phyloP scores from a whole-genome alignment of 306 rosid species.

The Casuarina glauca region DNA sequence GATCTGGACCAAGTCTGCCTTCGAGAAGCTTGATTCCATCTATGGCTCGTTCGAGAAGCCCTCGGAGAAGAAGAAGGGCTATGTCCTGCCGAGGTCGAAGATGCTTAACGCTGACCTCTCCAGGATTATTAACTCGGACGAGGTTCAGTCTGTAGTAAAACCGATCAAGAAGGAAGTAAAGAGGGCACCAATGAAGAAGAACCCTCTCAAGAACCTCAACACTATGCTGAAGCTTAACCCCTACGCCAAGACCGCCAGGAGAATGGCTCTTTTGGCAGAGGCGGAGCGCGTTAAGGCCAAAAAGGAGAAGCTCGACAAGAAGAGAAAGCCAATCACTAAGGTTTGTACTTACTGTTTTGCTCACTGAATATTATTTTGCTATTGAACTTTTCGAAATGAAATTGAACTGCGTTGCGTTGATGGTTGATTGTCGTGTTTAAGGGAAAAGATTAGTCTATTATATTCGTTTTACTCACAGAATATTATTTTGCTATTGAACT shows the following conservation, averaged over 20 bases:
- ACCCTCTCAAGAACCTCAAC: slow-evolving; percentile 76
- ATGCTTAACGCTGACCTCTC: slow-evolving; percentile 73
- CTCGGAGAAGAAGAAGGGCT: slow-evolving; percentile 73
- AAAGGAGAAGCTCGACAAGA: slow-evolving; percentile 81
- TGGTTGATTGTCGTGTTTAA: too few species aligned
- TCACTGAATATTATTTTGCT: neutral
- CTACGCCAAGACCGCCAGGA: slow-evolving; percentile 77
- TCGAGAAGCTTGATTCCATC: slow-evolving; percentile 85
- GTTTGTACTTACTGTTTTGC: slow-evolving; percentile 16
- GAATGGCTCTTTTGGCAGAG: slow-evolving; percentile 76
- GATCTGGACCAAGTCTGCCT: slow-evolving; percentile 82
- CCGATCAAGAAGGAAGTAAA: slow-evolving; percentile 67
- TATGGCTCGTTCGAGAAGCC: slow-evolving; percentile 76
- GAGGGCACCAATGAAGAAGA: slow-evolving; percentile 74
- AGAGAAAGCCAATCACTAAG: slow-evolving; percentile 66
- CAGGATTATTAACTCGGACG: slow-evolving; percentile 88
- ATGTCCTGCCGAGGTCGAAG: slow-evolving; percentile 69
- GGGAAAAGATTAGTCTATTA: too few species aligned
- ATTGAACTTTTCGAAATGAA: neutral
- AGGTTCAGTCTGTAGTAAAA: slow-evolving; percentile 75
- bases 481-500: neutral
- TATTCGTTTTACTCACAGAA: neutral
- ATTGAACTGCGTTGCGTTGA: neutral
- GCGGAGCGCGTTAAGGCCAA: slow-evolving; percentile 72
- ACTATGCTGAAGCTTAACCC: slow-evolving; percentile 71